Percentiles rank a stretch among this genome's conserved stretches.
Conservation (phyloP, 352 stramenopile genomes). For the Phytophthora fragariaefolia region DNA sequence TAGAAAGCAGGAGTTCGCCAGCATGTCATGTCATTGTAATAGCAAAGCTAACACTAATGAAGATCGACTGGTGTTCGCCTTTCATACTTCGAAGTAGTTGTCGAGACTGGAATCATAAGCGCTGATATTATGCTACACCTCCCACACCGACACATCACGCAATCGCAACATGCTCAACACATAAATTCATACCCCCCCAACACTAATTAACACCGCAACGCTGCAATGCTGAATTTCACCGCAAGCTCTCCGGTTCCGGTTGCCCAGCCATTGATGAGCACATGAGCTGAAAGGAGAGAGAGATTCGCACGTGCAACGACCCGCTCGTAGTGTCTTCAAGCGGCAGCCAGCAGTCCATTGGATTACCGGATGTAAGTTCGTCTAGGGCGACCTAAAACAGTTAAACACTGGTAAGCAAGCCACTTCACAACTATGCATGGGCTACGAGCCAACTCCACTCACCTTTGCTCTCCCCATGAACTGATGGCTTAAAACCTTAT, state of each 20-base stretch:
- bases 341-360: slow-evolving; percentile 74
- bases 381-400: slow-evolving; percentile 52
- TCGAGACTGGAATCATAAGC: too few species aligned
- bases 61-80: neutral
- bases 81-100: too few species aligned
- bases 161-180: too few species aligned
- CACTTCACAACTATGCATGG: too few species aligned
- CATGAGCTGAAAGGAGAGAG: slow-evolving; percentile 86
- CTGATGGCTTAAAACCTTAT: slow-evolving; percentile 76
- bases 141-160: too few species aligned
- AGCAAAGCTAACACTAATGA: slow-evolving; percentile 1
- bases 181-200: neutral
- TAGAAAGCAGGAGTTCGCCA: slow-evolving; percentile 1
- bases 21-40: slow-evolving; percentile 1
- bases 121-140: too few species aligned
- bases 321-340: slow-evolving; percentile 67
- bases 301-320: slow-evolving; percentile 61
- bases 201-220: neutral
- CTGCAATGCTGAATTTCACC: slow-evolving; percentile 7
- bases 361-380: slow-evolving; percentile 60
- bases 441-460: slow-evolving; percentile 4
- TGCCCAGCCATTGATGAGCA: slow-evolving; percentile 54
- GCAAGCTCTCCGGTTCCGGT: slow-evolving; percentile 29
- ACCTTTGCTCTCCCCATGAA: slow-evolving; percentile 79
- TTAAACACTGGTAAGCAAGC: slow-evolving; percentile 9